phyloP scores from a whole-genome alignment of 139 green algal genomes.

The Auxenochlorella pyrenoidosa region DNA sequence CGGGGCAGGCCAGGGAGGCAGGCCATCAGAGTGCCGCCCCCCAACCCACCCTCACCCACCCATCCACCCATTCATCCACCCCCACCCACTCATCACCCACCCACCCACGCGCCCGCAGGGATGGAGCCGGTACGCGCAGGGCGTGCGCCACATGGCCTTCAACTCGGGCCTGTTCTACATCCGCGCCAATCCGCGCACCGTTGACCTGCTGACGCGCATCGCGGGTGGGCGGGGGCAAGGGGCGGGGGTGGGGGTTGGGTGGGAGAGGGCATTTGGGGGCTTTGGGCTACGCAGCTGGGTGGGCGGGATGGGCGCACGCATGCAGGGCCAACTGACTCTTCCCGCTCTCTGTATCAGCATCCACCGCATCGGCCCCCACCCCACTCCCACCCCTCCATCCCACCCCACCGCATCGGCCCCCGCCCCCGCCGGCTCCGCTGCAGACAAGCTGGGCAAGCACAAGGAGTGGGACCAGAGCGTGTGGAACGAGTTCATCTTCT shows the following conservation, averaged over 20 bases:
- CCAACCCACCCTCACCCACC: no score
- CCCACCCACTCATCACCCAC: not conserved
- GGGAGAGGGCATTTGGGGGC: not conserved
- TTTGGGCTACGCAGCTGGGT: not conserved
- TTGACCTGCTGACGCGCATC: slow-evolving; percentile 73
- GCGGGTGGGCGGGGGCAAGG: slow-evolving; percentile 8
- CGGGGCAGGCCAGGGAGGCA: no score
- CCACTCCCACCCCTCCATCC: no score
- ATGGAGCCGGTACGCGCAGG: slow-evolving; percentile 46
- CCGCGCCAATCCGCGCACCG: slow-evolving; percentile 70
- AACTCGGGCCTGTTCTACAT: slow-evolving; percentile 93
- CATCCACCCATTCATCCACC: not conserved
- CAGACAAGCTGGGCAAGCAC: slow-evolving; percentile 67
- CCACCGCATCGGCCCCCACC: no score
- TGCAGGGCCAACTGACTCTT: no score
- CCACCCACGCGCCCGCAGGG: slow-evolving; percentile 26
- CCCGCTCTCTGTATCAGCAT: no score
- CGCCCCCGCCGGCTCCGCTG: not conserved
- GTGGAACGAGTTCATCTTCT: slow-evolving; percentile 95
- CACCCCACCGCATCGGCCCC: no score
- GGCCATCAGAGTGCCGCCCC: no score
- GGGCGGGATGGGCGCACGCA: no score
- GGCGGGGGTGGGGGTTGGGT: no score
- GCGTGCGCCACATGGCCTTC: slow-evolving; percentile 80
- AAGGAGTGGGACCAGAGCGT: slow-evolving; percentile 92